A percentile compares a stretch with the other conserved stretches of the same genome.
These are phyloP conservation scores for Marasmius fiardii DNA, from an alignment of 1,284 basidiomycete species.

Conservation along the genomic window DNA sequence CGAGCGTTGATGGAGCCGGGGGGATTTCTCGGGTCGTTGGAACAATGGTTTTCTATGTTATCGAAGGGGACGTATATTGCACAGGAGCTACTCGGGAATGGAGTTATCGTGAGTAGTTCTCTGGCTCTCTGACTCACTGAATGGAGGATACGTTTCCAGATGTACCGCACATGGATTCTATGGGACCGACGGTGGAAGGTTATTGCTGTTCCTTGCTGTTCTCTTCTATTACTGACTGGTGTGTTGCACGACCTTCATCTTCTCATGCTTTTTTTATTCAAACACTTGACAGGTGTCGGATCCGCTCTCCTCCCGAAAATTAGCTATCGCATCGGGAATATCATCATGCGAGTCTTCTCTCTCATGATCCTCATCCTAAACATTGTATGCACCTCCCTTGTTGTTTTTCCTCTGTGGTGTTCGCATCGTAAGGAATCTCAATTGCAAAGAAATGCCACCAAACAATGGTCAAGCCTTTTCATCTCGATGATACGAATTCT, in stretches of 20 bases:
- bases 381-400: background rate
- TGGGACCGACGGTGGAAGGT: background rate
- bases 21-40: too few species aligned
- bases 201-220: background rate
- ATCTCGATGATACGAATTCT: background rate
- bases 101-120: background rate
- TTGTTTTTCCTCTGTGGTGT: background rate
- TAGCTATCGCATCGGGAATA: too few species aligned
- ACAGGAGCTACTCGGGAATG: slow-evolving; percentile 2
- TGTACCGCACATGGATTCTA: slow-evolving; percentile 4
- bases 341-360: too few species aligned
- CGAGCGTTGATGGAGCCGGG: too few species aligned
- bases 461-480: background rate
- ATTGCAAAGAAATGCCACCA: background rate
- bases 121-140: background rate
- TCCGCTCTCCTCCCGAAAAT: too few species aligned
- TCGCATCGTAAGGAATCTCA: background rate
- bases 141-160: background rate
- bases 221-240: background rate
- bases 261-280: too few species aligned
- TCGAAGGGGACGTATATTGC: background rate
- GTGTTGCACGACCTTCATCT: background rate
- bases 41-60: background rate
- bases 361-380: background rate
- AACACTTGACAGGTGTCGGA: too few species aligned